Conservation (phyloP, 73 alveolate species). For the Paramecium caudatum region DNA sequence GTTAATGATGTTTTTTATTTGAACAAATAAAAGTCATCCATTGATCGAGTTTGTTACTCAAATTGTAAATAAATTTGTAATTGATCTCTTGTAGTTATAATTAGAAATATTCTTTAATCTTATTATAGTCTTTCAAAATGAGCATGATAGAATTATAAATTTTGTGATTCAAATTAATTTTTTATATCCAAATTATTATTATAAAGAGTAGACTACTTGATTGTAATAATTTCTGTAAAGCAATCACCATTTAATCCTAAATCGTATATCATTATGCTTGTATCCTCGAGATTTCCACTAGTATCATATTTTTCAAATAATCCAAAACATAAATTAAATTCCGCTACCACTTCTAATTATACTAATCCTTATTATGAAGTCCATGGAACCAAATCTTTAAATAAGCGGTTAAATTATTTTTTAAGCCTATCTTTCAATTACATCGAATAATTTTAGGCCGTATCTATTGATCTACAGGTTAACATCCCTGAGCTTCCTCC, state of each 20-base stretch:
- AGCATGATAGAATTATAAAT: conserved; percentile 23
- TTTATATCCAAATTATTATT: not conserved
- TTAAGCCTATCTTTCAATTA: conserved; percentile 15
- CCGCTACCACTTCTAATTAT: not conserved
- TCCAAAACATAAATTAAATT: conserved; percentile 6
- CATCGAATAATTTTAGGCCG: not conserved
- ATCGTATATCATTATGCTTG: conserved; percentile 16
- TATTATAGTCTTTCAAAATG: not conserved
- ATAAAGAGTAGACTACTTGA: not conserved
- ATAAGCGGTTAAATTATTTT: not conserved
- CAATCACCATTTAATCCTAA: conserved; percentile 6
- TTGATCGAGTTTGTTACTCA: conserved; percentile 3
- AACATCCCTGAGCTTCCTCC: conserved; percentile 56
- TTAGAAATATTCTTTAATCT: not conserved
- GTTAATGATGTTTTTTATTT: not conserved
- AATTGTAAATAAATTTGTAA: not conserved
- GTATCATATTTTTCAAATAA: conserved; percentile 27
- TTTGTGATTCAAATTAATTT: not conserved
- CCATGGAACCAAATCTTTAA: conserved; percentile 21
- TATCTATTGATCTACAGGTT: not conserved
- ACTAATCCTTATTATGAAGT: not conserved
- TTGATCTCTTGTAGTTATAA: conserved; percentile 12
- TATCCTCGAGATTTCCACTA: not conserved
- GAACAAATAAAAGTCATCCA: not conserved
- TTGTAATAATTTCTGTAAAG: conserved; percentile 14